Evolutionary conservation across 2,329 filamentous ascomycete species (phyloP).

Genomic region (Colletotrichum sp.): DNA sequence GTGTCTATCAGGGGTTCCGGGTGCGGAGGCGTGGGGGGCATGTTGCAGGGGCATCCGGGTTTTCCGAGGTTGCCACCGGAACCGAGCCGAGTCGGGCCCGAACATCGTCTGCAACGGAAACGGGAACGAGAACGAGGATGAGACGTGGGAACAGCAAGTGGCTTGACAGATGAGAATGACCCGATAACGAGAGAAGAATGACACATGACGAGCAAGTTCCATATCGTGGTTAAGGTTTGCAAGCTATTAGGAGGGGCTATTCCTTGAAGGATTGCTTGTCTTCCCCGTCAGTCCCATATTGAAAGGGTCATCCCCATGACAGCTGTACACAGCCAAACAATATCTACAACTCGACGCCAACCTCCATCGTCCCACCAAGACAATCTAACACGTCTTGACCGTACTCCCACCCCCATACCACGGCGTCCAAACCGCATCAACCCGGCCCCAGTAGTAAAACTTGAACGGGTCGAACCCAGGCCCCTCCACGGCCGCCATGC

Average conservation of each 20-base stretch:
- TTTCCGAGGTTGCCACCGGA: not conserved
- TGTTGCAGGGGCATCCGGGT: not conserved
- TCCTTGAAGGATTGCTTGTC: not conserved
- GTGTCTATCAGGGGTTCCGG: fast-evolving
- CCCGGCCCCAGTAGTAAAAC: not conserved
- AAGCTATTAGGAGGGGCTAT: not conserved
- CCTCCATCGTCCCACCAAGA: fast-evolving
- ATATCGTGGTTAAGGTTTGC: not conserved
- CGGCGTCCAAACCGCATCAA: not conserved
- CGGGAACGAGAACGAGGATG: not conserved
- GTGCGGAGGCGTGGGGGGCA: not conserved
- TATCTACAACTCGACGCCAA: not conserved
- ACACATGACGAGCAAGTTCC: too few relatives aligned
- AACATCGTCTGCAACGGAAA: not conserved
- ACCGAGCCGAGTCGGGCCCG: not conserved
- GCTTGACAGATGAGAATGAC: fast-evolving
- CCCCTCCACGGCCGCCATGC: not conserved
- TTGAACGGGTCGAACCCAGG: not conserved
- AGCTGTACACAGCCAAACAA: not conserved
- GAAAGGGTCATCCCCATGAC: not conserved
- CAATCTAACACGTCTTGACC: not conserved
- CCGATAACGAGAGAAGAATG: too few relatives aligned
- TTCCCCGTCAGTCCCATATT: not conserved
- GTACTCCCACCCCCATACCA: not conserved
- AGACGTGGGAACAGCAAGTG: not conserved